These are phyloP conservation scores for Calamus simplicifolius DNA, from an alignment of 176 grass and related monocot genomes.

Conservation along the genomic window DNA sequence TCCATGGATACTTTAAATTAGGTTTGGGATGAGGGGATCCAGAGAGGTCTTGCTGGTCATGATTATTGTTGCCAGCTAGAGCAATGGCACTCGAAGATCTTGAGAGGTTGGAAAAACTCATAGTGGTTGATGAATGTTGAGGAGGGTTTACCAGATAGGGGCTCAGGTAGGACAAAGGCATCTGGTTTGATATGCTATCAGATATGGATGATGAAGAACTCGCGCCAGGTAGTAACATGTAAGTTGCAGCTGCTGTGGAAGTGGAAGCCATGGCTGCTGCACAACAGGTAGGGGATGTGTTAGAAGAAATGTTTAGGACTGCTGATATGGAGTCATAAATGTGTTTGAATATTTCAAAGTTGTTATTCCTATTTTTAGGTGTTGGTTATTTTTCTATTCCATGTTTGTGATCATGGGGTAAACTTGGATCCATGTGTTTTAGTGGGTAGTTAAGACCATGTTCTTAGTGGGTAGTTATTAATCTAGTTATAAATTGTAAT, in stretches of 20 bases:
- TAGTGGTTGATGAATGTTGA: constrained; percentile 10
- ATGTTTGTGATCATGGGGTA: too few species aligned
- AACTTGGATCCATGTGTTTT: too few species aligned
- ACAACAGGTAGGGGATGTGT: constrained; percentile 84
- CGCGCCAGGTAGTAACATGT: constrained; percentile 64
- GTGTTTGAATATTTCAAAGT: too few species aligned
- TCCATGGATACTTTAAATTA: constrained; percentile 41
- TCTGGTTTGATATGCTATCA: constrained; percentile 18
- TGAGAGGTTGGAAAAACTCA: constrained; percentile 22
- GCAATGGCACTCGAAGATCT: constrained; percentile 5
- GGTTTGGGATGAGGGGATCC: constrained; percentile 12
- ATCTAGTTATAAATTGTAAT: too few species aligned
- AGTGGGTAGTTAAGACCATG: too few species aligned
- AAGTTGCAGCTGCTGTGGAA: constrained; percentile 50
- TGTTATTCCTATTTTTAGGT: too few species aligned
- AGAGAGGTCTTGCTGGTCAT: constrained; percentile 16
- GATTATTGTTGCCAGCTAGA: too few species aligned
- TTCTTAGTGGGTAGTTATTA: too few species aligned
- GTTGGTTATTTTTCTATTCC: too few species aligned
- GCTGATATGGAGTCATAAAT: too few species aligned
- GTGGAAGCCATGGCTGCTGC: constrained; percentile 93
- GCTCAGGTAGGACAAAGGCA: constrained; percentile 44
- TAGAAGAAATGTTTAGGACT: too few species aligned
- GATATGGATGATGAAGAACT: constrained; percentile 43
- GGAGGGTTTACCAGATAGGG: constrained; percentile 54